phyloP scores from a whole-genome alignment of 768 basidiomycete genomes.

The Daedaleopsis nitida region DNA sequence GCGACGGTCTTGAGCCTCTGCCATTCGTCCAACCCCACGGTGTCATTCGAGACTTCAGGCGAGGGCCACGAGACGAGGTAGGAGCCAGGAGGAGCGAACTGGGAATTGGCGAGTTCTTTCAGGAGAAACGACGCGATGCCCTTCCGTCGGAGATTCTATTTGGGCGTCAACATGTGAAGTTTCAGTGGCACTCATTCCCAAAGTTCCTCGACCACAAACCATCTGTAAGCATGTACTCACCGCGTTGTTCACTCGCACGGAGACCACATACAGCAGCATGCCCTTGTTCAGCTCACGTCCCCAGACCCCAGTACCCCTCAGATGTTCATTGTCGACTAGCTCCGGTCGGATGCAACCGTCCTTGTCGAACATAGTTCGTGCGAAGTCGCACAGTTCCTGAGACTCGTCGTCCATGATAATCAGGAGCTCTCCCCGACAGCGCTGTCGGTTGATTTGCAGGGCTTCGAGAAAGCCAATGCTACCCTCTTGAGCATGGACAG shows the following conservation, averaged over 20 bases:
- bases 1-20: not conserved
- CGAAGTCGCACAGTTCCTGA: slow-evolving; percentile 35
- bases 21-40: not conserved
- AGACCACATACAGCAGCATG: slow-evolving; percentile 30
- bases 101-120: slow-evolving; percentile 7
- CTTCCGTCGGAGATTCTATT: not conserved
- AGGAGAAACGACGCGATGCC: slow-evolving; percentile 18
- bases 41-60: not conserved
- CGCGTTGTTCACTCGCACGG: slow-evolving; percentile 26
- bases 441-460: slow-evolving; percentile 11
- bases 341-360: slow-evolving; percentile 26
- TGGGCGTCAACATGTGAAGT: not conserved
- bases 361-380: slow-evolving; percentile 33
- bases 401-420: slow-evolving; percentile 32
- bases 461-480: slow-evolving; percentile 14
- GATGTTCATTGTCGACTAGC: slow-evolving; percentile 29
- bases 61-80: slow-evolving; percentile 19
- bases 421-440: slow-evolving; percentile 5
- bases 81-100: not conserved
- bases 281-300: slow-evolving; percentile 33
- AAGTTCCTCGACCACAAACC: too few species aligned
- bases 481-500: slow-evolving; percentile 7
- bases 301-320: slow-evolving; percentile 37
- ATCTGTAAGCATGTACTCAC: slow-evolving; percentile 10
- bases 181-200: not conserved